A percentile compares a stretch with the other conserved stretches of the same genome.
phyloP scores from a whole-genome alignment of 2,329 filamentous ascomycete species.

The Phaeophleospora eucalypticola region DNA sequence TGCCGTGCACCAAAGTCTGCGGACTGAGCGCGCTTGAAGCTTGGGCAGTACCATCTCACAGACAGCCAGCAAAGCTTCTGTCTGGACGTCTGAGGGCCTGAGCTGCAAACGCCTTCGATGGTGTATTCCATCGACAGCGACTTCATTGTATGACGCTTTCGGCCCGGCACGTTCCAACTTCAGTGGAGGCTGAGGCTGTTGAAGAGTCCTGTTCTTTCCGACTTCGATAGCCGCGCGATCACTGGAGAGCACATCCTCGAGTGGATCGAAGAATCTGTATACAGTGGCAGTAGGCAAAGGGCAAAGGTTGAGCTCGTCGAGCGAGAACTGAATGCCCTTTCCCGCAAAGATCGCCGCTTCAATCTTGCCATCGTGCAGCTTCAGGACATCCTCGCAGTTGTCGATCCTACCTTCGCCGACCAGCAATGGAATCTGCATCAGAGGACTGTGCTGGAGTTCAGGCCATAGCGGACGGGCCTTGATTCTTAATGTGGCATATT shows the following conservation, averaged over 20 bases:
- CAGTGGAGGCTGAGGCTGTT: constrained; percentile 10
- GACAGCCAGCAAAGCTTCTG: constrained; percentile 25
- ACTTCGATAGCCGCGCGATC: constrained; percentile 12
- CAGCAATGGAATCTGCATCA: constrained; percentile 22
- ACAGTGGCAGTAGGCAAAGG: constrained; percentile 18
- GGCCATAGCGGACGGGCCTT: constrained; percentile 28
- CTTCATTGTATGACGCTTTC: constrained; percentile 24
- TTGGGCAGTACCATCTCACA: constrained; percentile 28
- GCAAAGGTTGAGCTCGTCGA: constrained; percentile 19
- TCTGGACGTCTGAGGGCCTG: constrained; percentile 18
- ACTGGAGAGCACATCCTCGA: constrained; percentile 6
- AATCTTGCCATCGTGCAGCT: constrained; percentile 16
- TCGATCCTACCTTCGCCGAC: constrained; percentile 16
- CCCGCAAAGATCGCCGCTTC: constrained; percentile 23
- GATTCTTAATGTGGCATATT: constrained; percentile 22
- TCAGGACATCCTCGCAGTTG: constrained; percentile 23
- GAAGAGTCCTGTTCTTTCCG: constrained; percentile 27
- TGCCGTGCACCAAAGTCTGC: constrained; percentile 29
- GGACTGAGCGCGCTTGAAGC: constrained; percentile 20
- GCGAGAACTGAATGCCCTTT: constrained; percentile 23
- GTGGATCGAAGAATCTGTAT: constrained; percentile 24
- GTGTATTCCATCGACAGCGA: constrained; percentile 21
- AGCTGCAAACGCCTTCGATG: constrained; percentile 30
- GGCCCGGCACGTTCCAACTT: constrained; percentile 19
- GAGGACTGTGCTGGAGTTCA: constrained; percentile 10